A percentile compares a stretch with the other conserved stretches of the same genome.
Conservation (phyloP, 352 stramenopile genomes). For the Globisporangium radiosum region DNA sequence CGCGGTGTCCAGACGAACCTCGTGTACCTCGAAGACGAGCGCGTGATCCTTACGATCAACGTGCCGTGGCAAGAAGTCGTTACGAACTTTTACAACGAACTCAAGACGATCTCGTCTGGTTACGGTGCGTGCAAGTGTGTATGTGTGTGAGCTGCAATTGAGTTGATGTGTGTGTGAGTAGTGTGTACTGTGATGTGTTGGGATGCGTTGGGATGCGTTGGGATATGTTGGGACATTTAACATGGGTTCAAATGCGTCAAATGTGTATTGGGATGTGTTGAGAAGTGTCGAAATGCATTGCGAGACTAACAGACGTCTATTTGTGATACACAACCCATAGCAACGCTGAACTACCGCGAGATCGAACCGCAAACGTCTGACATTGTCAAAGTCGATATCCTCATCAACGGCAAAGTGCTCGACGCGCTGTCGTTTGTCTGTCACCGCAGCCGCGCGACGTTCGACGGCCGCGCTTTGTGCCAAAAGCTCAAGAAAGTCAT, state of each 20-base stretch:
- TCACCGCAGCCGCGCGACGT: constrained; percentile 79
- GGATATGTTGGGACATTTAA: too few relatives aligned
- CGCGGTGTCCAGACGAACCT: constrained; percentile 90
- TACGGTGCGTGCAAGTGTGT: constrained; percentile 75
- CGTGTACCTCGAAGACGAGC: constrained; percentile 92
- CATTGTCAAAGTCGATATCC: constrained; percentile 93
- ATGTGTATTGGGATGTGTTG: too few relatives aligned
- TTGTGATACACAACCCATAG: constrained; percentile 16
- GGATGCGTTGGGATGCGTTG: too few relatives aligned
- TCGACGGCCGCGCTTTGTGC: constrained; percentile 85
- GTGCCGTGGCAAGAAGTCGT: constrained; percentile 99
- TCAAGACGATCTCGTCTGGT: constrained; percentile 95
- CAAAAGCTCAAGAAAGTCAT: constrained; percentile 96
- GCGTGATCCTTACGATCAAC: constrained; percentile 91
- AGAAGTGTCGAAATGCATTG: too few relatives aligned
- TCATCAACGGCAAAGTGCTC: constrained; percentile 93
- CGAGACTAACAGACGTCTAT: background rate
- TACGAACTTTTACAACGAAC: constrained; percentile 98
- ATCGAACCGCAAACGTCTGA: constrained; percentile 88
- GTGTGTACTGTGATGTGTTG: too few relatives aligned
- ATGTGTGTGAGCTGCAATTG: background rate
- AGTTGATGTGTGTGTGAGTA: too few relatives aligned
- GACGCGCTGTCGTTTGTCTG: constrained; percentile 97
- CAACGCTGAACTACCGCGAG: constrained; percentile 93
- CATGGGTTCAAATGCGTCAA: too few relatives aligned